phyloP scores from a whole-genome alignment of 371 early-diverging fungal species.

The Blakeslea trispora region DNA sequence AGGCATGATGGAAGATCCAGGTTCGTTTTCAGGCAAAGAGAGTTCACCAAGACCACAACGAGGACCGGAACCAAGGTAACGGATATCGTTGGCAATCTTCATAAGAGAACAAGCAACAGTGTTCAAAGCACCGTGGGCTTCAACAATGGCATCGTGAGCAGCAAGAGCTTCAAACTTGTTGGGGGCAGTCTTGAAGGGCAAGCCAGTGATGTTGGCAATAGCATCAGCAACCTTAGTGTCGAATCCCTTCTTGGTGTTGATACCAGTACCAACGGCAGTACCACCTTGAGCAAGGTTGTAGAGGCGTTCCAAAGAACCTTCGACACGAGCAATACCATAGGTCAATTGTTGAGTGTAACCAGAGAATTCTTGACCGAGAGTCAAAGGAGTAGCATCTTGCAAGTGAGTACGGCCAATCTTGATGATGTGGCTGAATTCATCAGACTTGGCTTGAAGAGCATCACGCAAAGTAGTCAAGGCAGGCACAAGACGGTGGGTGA shows the following conservation, averaged over 20 bases:
- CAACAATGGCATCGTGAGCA: constrained; percentile 88
- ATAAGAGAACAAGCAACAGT: constrained; percentile 82
- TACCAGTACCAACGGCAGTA: constrained; percentile 91
- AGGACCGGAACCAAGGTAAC: constrained; percentile 87
- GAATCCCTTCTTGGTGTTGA: constrained; percentile 81
- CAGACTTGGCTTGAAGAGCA: constrained; percentile 64
- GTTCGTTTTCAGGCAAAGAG: constrained; percentile 87
- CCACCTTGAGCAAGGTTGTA: constrained; percentile 86
- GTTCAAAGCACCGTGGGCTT: constrained; percentile 85
- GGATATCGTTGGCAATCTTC: constrained; percentile 93
- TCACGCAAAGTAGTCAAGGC: constrained; percentile 68
- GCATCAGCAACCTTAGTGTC: constrained; percentile 75
- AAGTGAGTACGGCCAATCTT: constrained; percentile 90
- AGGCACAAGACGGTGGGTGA: constrained; percentile 70
- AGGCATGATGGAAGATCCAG: constrained; percentile 92
- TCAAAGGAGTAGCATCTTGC: constrained; percentile 88
- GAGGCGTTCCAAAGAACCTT: constrained; percentile 68
- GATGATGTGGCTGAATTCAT: constrained; percentile 74
- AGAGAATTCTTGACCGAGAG: constrained; percentile 89
- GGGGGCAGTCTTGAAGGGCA: constrained; percentile 81
- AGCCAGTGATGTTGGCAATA: constrained; percentile 70
- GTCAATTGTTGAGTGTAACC: constrained; percentile 83
- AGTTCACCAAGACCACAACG: constrained; percentile 91
- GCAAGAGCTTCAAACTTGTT: constrained; percentile 95
- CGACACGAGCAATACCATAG: constrained; percentile 76